phyloP scores from a whole-genome alignment of 2,329 filamentous ascomycete species.

The Microcyclosporella mali region DNA sequence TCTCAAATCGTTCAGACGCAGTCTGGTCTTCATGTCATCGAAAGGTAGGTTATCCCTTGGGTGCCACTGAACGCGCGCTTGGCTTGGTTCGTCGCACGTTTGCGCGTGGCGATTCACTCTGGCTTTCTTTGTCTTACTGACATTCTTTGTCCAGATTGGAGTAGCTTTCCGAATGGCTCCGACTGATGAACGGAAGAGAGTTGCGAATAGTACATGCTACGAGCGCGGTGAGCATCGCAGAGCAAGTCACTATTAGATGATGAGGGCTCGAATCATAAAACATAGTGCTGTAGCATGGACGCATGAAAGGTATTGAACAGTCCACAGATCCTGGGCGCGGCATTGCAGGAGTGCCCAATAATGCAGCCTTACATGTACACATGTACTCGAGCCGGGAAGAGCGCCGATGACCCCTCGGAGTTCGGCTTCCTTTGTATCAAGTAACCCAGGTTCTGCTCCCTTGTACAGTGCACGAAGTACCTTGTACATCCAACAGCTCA shows the following conservation, averaged over 20 bases:
- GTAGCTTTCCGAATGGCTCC: slow-evolving; percentile 6
- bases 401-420: too few relatives aligned
- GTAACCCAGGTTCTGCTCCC: background rate
- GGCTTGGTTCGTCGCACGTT: slow-evolving; percentile 8
- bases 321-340: slow-evolving; percentile 1
- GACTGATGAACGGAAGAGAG: background rate
- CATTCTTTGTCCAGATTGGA: slow-evolving; percentile 21
- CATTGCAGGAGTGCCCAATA: background rate
- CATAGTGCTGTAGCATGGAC: slow-evolving; percentile 3
- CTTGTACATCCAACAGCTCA: too few relatives aligned
- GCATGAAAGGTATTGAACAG: too few relatives aligned
- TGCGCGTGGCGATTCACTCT: slow-evolving; percentile 7
- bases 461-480: too few relatives aligned
- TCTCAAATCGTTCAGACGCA: slow-evolving; percentile 85
- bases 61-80: slow-evolving; percentile 4
- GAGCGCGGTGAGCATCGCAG: background rate
- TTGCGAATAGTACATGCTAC: background rate
- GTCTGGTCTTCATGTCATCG: slow-evolving; percentile 90
- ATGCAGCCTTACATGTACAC: background rate
- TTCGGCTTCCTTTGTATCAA: background rate
- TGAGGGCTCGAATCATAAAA: background rate
- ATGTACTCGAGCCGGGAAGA: background rate
- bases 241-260: background rate
- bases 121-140: slow-evolving; percentile 11
- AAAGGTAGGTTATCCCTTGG: slow-evolving; percentile 57